A percentile compares a stretch with the other conserved stretches of the same genome.
phyloP scores from a whole-genome alignment of 805 yeast species.

The Priceomyces carsonii region DNA sequence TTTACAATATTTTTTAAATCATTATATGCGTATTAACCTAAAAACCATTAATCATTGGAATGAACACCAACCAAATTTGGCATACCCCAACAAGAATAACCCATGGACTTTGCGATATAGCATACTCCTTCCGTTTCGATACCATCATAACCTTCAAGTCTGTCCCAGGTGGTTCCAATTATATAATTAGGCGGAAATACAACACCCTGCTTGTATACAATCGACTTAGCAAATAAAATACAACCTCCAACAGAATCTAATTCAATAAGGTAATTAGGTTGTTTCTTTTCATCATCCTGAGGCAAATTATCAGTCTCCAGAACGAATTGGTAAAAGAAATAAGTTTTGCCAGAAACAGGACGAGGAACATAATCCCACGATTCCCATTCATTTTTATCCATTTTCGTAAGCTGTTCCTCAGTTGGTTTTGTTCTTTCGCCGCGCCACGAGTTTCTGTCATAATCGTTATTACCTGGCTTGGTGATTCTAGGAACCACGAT shows the following conservation, averaged over 20 bases:
- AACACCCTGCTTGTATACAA: conserved; percentile 46
- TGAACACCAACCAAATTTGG: conserved; percentile 49
- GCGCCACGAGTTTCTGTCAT: conserved; percentile 43
- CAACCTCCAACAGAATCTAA: conserved; percentile 58
- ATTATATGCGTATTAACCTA: no score
- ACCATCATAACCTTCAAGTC: conserved; percentile 53
- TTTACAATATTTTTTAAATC: no score
- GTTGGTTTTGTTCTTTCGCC: conserved; percentile 36
- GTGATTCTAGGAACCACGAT: conserved; percentile 38
- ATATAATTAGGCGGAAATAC: conserved; percentile 47
- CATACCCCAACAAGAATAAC: conserved; percentile 51
- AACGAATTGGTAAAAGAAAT: conserved; percentile 25
- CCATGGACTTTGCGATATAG: conserved; percentile 44
- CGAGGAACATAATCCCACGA: conserved; percentile 34
- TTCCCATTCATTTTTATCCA: conserved; percentile 32
- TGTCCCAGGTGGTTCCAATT: conserved; percentile 48
- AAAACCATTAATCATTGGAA: conserved; percentile 8
- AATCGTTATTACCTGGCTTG: conserved; percentile 27
- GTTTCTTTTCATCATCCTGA: conserved; percentile 8
- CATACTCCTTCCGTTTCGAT: conserved; percentile 57
- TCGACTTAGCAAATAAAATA: conserved; percentile 43
- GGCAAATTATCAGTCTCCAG: conserved; percentile 10
- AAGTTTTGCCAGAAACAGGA: conserved; percentile 28
- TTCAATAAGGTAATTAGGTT: conserved; percentile 15
- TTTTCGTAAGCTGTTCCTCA: conserved; percentile 21